phyloP scores from a whole-genome alignment of 371 early-diverging fungal species.

The Circinella minor region DNA sequence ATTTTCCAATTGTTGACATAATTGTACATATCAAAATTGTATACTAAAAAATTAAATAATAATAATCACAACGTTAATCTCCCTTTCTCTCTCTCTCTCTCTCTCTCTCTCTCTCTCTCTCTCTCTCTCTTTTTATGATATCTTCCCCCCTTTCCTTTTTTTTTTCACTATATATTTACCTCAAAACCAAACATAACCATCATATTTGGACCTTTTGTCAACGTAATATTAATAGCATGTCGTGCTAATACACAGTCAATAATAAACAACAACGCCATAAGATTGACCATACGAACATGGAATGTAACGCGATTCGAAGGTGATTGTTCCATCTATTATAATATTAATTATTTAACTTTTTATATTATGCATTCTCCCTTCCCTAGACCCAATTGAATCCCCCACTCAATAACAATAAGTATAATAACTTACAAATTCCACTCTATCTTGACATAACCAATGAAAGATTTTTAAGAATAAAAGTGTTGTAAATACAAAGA shows the following conservation, averaged over 20 bases:
- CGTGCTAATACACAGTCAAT: slow-evolving; percentile 73
- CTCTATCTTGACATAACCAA: slow-evolving; percentile 92
- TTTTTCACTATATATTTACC: slow-evolving; percentile 43
- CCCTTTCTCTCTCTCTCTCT: neutral
- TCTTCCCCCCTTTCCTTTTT: no score
- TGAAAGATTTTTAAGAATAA: slow-evolving; percentile 94
- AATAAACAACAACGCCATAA: slow-evolving; percentile 67
- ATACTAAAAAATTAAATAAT: slow-evolving; percentile 59
- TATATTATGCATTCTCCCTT: neutral
- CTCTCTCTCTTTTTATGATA: neutral
- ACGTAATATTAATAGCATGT: slow-evolving; percentile 69
- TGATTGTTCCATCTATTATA: slow-evolving; percentile 83
- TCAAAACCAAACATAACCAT: slow-evolving; percentile 97
- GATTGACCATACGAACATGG: slow-evolving; percentile 71
- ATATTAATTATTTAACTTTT: no score
- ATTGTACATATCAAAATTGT: slow-evolving; percentile 80
- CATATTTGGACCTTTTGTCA: slow-evolving; percentile 77
- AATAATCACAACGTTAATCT: no score
- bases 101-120: no score
- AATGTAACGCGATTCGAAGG: slow-evolving; percentile 63
- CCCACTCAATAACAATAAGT: neutral
- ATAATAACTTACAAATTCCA: slow-evolving; percentile 79
- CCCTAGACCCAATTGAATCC: neutral
- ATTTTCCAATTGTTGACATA: slow-evolving; percentile 78
- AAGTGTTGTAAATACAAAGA: slow-evolving; percentile 81